Conservation (phyloP, 495 filamentous ascomycete genomes). For the Aspergillus hancockii region DNA sequence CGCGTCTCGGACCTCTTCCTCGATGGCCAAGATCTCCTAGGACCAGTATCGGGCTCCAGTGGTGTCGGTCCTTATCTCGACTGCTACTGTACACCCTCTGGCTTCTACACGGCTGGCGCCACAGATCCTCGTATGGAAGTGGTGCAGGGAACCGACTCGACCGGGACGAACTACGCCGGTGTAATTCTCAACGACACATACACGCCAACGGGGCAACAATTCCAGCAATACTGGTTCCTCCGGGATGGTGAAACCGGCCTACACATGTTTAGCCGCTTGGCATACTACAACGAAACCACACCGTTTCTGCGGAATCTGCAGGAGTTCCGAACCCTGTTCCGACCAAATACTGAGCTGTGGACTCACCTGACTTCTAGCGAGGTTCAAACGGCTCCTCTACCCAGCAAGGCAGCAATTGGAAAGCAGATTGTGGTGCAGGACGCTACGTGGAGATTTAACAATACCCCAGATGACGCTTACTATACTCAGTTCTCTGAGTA, state of each 20-base stretch:
- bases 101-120: slow-evolving; percentile 53
- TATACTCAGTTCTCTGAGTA: slow-evolving; percentile 53
- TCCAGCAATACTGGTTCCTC: slow-evolving; percentile 61
- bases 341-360: slow-evolving; percentile 56
- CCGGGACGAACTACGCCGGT: slow-evolving; percentile 48
- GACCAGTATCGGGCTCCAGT: slow-evolving; percentile 41
- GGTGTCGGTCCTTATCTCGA: slow-evolving; percentile 57
- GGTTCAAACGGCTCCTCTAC: slow-evolving; percentile 52
- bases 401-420: slow-evolving; percentile 42
- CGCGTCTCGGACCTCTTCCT: slow-evolving; percentile 43
- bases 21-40: slow-evolving; percentile 53
- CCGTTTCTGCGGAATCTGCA: slow-evolving; percentile 56
- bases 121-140: slow-evolving; percentile 45
- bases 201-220: slow-evolving; percentile 48
- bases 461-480: slow-evolving; percentile 51
- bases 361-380: slow-evolving; percentile 55
- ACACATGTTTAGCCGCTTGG: slow-evolving; percentile 54
- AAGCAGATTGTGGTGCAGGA: slow-evolving; percentile 54
- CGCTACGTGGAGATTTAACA: slow-evolving; percentile 56
- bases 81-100: slow-evolving; percentile 58
- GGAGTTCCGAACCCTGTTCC: slow-evolving; percentile 56
- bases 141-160: slow-evolving; percentile 50
- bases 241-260: slow-evolving; percentile 56
- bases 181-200: slow-evolving; percentile 55
- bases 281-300: slow-evolving; percentile 53